Percentiles rank a stretch among this genome's conserved stretches.
Evolutionary conservation across 768 basidiomycete genomes (phyloP).

Genomic region (Suillus discolor): DNA sequence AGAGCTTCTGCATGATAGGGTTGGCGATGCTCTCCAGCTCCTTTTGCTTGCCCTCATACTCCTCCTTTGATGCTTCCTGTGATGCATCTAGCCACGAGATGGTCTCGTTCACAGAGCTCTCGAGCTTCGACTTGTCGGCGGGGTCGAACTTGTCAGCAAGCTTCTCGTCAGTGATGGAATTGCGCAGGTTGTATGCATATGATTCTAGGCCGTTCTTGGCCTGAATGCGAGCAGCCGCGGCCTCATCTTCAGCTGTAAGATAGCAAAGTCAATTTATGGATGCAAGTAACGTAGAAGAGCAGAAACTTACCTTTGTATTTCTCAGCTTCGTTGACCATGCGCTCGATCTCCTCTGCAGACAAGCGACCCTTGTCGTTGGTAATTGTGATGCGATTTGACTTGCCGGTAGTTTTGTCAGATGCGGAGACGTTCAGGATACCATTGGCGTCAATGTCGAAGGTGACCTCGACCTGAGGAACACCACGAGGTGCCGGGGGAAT

Average conservation of each 20-base stretch:
- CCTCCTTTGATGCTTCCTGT: constrained; percentile 91
- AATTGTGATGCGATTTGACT: constrained; percentile 92
- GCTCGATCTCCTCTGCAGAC: constrained; percentile 97
- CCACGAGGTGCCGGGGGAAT: constrained; percentile 97
- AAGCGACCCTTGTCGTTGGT: constrained; percentile 97
- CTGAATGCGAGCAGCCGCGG: constrained; percentile 77
- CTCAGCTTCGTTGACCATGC: constrained; percentile 96
- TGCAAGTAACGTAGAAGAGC: background rate
- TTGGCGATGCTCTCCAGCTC: constrained; percentile 86
- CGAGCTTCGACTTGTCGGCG: constrained; percentile 83
- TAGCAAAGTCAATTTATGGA: constrained; percentile 15
- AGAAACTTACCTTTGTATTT: constrained; percentile 72
- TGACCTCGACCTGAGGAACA: constrained; percentile 97
- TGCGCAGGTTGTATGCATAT: constrained; percentile 93
- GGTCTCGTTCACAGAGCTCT: constrained; percentile 77
- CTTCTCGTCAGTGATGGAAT: constrained; percentile 84
- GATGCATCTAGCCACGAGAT: constrained; percentile 86
- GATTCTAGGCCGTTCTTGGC: constrained; percentile 94
- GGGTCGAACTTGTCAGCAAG: constrained; percentile 86
- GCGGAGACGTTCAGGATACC: constrained; percentile 97
- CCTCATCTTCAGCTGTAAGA: constrained; percentile 76
- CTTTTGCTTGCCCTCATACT: constrained; percentile 92
- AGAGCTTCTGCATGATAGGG: constrained; percentile 75
- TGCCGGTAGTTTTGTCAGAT: constrained; percentile 94
- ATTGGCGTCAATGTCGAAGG: constrained; percentile 97